These are phyloP conservation scores for Phytophthora crassamura DNA, from an alignment of 352 stramenopile genomes.

Conservation along the genomic window DNA sequence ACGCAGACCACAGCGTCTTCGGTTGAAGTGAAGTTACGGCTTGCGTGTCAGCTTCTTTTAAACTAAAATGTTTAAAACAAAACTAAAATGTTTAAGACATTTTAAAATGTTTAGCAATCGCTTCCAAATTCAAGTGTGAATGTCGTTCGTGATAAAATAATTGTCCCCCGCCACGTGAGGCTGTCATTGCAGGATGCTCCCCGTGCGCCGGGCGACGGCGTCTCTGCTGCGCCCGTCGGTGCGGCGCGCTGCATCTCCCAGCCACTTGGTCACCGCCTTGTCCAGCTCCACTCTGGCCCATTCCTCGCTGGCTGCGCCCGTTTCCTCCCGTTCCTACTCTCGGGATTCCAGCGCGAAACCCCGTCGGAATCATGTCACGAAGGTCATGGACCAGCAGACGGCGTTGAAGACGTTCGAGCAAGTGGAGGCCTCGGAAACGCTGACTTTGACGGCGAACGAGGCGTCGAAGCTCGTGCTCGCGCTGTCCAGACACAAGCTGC, in stretches of 20 bases:
- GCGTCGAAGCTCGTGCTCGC: slow-evolving; percentile 8
- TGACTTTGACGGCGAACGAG: not conserved
- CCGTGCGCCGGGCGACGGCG: not conserved
- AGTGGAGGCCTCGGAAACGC: not conserved
- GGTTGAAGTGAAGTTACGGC: too few species aligned
- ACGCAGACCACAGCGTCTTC: too few species aligned
- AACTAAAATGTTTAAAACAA: too few species aligned
- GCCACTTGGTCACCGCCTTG: not conserved
- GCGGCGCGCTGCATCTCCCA: not conserved
- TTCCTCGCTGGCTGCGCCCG: too few species aligned
- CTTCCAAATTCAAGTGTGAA: too few species aligned
- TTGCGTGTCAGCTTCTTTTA: too few species aligned
- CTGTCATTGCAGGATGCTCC: not conserved
- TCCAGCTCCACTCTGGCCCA: too few species aligned
- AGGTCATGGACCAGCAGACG: not conserved
- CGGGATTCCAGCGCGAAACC: not conserved
- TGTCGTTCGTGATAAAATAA: too few species aligned
- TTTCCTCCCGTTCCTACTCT: too few species aligned
- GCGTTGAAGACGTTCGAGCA: not conserved
- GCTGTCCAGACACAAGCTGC: slow-evolving; percentile 19
- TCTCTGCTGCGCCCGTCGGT: not conserved
- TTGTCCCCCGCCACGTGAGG: not conserved
- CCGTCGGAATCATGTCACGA: not conserved
- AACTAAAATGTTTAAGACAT: too few species aligned
- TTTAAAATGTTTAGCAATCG: too few species aligned